Conservation (phyloP, 768 basidiomycete species). For the Russula sp. region DNA sequence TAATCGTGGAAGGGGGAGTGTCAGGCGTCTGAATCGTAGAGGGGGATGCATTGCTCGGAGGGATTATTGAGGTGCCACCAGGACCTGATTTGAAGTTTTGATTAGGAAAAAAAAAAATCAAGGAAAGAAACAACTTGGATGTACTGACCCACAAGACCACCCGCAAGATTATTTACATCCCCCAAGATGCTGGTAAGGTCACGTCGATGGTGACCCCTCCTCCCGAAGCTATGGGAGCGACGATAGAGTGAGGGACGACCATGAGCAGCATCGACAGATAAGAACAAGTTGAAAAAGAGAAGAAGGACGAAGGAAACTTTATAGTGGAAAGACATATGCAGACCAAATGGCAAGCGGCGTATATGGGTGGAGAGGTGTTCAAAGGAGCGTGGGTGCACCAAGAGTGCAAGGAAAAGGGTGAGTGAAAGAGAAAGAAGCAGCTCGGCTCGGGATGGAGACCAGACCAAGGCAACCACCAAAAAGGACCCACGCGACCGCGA, state of each 20-base stretch:
- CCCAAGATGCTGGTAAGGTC: background rate
- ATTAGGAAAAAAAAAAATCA: background rate
- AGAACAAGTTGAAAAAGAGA: conserved; percentile 8
- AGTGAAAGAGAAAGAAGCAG: background rate
- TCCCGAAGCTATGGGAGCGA: background rate
- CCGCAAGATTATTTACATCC: background rate
- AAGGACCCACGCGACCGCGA: no score
- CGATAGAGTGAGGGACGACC: conserved; percentile 4
- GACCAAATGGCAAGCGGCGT: background rate
- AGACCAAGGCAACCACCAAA: no score
- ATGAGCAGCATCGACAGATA: conserved; percentile 6
- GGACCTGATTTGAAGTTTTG: background rate
- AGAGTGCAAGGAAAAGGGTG: background rate
- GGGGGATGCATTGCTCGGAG: background rate
- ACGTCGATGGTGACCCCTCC: background rate
- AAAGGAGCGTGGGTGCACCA: conserved; percentile 22
- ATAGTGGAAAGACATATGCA: background rate
- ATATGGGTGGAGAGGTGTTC: background rate
- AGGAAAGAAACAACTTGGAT: background rate
- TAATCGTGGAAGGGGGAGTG: background rate
- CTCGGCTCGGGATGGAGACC: background rate
- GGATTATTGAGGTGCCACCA: background rate
- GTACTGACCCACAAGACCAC: background rate
- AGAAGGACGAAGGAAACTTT: conserved; percentile 4
- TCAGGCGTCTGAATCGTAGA: background rate